Evolutionary conservation across 768 basidiomycete genomes (phyloP).

Genomic region (Pleurotus platypus): DNA sequence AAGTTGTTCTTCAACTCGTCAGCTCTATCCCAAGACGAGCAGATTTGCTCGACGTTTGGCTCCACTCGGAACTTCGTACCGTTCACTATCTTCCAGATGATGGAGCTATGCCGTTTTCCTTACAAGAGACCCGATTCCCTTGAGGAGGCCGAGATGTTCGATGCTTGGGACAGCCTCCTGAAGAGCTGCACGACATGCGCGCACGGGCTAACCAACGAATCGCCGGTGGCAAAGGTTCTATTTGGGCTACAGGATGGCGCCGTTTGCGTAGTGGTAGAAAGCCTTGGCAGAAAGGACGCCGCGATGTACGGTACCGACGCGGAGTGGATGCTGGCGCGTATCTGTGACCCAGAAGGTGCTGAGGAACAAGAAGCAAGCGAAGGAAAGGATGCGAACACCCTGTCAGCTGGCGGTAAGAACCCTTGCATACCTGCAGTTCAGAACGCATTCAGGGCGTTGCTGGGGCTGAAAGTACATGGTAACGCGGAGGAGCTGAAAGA

Average conservation of each 20-base stretch:
- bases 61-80: not conserved
- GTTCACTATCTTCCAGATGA: not conserved
- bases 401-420: not conserved
- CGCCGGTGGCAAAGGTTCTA: not conserved
- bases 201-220: not conserved
- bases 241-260: not conserved
- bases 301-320: slow-evolving; percentile 1
- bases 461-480: not conserved
- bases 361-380: not conserved
- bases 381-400: not conserved
- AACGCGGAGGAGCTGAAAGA: not conserved
- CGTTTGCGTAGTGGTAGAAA: not conserved
- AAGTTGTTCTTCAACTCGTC: not conserved
- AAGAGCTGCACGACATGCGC: not conserved
- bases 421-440: not conserved
- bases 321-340: not conserved
- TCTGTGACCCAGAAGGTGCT: not conserved
- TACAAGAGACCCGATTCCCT: not conserved
- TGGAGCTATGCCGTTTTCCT: not conserved
- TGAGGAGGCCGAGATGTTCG: not conserved
- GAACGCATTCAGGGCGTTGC: not conserved
- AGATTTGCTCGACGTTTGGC: not conserved
- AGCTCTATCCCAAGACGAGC: not conserved
- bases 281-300: not conserved
- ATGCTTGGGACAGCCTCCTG: not conserved